Base-by-base conservation (phyloP, 352 stramenopile species). In the Pythium plurisporium region DNA sequence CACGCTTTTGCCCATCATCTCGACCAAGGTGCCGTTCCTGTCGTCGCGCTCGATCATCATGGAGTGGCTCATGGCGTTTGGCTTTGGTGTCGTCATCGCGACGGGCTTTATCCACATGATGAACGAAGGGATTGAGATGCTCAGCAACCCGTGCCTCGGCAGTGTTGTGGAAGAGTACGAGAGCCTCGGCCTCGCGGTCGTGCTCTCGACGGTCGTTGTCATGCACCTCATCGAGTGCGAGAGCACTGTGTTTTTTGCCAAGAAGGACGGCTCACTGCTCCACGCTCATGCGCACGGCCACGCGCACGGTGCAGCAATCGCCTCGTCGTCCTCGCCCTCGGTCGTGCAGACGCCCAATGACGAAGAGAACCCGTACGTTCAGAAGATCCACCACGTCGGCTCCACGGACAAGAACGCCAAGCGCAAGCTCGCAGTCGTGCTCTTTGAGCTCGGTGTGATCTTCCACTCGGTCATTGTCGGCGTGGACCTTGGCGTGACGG, bases 101-200 rank as follows among this genome's bases (percentile, higher is more conserved):
- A 88, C 80, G 19, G 73, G 75, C 29, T 69, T 89, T 31, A 86
- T 92, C 52, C 82, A 92, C 69, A 86, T 89, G 69, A 63, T 87
- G 27, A 83, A 71, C 49, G 76, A 87, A 27, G 78, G 70, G 17
- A 60, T 81, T 22, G 74, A 82, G 44, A 79, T 70, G 46, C 62
- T 92, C 17, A 76, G 67, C 29, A 55, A 87, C n/a, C 69, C 74
- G 47, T 86, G 78, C 25, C 71, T 89, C 7, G 72, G 76, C 12
- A 17, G 55, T 0, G 43, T 89, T 17, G 72, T 82, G 2, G 69
- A 85, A 23, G 22, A 72, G 3, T 92, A 92, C 64, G 69, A 58
- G 23, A 70, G 69, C 20, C 65, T 86, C 7, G 76, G 74, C 6
- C 62, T 86, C 29, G 72, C 69, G 1, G 65, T 92, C 41, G 74